phyloP scores from a whole-genome alignment of 2,329 filamentous ascomycete species.

The Pseudogymnoascus sp. region DNA sequence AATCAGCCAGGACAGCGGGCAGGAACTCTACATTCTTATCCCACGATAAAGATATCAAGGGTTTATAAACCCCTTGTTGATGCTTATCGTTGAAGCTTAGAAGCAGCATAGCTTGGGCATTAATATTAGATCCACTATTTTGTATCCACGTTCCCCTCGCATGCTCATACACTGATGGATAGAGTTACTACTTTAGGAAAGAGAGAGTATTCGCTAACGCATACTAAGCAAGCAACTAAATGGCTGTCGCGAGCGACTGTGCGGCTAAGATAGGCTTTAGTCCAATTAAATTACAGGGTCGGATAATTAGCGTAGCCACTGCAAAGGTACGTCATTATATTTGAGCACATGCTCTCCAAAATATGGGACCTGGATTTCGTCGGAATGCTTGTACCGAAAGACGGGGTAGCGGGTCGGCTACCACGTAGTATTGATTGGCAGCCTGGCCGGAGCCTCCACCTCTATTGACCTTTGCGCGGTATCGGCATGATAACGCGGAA shows the following conservation, averaged over 20 bases:
- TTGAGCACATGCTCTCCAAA: background rate
- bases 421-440: conserved; percentile 1
- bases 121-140: background rate
- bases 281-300: conserved; percentile 2
- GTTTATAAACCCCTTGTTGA: background rate
- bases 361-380: background rate
- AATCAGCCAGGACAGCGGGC: background rate
- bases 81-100: background rate
- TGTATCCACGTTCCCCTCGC: background rate
- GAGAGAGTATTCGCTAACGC: background rate
- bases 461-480: background rate
- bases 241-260: background rate
- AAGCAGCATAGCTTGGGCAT: background rate
- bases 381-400: background rate
- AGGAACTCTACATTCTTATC: background rate
- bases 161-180: background rate
- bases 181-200: background rate
- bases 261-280: background rate
- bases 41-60: background rate
- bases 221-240: conserved; percentile 1
- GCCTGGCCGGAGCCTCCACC: background rate
- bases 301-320: background rate
- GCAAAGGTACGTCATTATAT: background rate
- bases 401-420: conserved; percentile 3
- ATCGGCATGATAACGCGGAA: background rate